Evolutionary conservation across 148 eudicot genomes (phyloP), one percentile per base, ranked within the genome.

Genomic region (Silene latifolia): DNA sequence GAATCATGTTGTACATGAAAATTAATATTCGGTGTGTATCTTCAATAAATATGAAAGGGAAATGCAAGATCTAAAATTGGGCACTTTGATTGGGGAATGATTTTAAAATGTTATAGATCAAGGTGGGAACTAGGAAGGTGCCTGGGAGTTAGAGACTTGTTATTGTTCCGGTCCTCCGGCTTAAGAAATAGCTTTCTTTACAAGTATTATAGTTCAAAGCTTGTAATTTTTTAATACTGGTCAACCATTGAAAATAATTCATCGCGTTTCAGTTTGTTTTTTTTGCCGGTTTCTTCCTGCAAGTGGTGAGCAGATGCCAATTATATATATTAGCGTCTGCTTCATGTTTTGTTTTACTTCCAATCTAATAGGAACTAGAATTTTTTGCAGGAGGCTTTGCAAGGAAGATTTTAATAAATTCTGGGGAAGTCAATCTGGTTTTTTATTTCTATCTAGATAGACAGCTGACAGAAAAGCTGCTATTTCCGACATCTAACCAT

Each of bases 31-130:
- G 35, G 58, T 69, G 59, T n/a, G 53, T 20, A 23, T 47, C 21
- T 69, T 70, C 23, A 70, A 48, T 70, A 25, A 53, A 27, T 54
- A 53, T 24, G 60, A 14, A 59, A 51, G 73, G 42, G 21, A 70
- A 70, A 25, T 70, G 58, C 73, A 70, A 70, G 73, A 70, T 70
- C 73, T 17, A 51, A 19, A 53, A 24, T 53, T 70, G 54, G 39
- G 25, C 23, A 70, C 20, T 70, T 70, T 70, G 51, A 14, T 51
- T 51, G 73, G 42, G 42, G 27, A 25, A 51, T 70, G 73, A 24
- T 18, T 70, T 70, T 51, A 15, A 15, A 70, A 70, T 70, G 73
- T 51, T 53, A 51, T 69, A 53, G 73, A 53, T 70, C 61, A 24
- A 53, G 60, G 39, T 69, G 58, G 21, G 56, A 67, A 67, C 14